Evolutionary conservation across 164 flowering plant species (phyloP).

Genomic region (Aristolochia californica): DNA sequence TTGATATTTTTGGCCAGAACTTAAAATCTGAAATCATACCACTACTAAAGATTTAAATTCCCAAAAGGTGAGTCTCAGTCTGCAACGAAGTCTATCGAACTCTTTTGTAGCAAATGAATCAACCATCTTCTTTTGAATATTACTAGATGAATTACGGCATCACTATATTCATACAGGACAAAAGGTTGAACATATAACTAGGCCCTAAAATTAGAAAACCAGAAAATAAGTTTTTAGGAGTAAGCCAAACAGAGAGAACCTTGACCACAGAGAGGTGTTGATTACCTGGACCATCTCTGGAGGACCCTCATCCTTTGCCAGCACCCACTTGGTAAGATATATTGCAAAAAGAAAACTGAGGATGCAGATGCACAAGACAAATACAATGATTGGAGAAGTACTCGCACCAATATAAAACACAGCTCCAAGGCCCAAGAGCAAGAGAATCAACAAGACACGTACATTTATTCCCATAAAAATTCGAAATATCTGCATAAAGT

Average conservation of each 20-base stretch:
- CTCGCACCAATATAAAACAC: constrained; percentile 78
- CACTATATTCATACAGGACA: too few species aligned
- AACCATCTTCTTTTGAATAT: too few species aligned
- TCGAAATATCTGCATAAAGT: constrained; percentile 59
- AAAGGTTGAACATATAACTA: too few species aligned
- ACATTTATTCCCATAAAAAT: constrained; percentile 58
- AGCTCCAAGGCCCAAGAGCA: constrained; percentile 60
- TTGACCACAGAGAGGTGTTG: not conserved
- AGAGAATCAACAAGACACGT: constrained; percentile 56
- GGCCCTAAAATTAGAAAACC: too few species aligned
- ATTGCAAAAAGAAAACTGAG: constrained; percentile 65
- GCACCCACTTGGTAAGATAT: constrained; percentile 91
- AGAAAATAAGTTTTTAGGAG: not conserved
- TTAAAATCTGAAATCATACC: too few species aligned
- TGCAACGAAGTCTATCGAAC: too few species aligned
- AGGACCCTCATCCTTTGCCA: constrained; percentile 96
- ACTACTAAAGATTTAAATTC: too few species aligned
- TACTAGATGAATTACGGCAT: too few species aligned
- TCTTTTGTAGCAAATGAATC: too few species aligned
- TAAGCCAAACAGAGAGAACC: too few species aligned
- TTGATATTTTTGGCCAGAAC: too few species aligned
- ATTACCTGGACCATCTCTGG: constrained; percentile 91
- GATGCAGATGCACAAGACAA: constrained; percentile 82
- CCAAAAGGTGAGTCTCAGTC: too few species aligned
- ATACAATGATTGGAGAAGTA: constrained; percentile 81